Evolutionary conservation across 176 grass and related monocot genomes (phyloP), one percentile per base, ranked within the genome.

Genomic region (Zea luxurians): DNA sequence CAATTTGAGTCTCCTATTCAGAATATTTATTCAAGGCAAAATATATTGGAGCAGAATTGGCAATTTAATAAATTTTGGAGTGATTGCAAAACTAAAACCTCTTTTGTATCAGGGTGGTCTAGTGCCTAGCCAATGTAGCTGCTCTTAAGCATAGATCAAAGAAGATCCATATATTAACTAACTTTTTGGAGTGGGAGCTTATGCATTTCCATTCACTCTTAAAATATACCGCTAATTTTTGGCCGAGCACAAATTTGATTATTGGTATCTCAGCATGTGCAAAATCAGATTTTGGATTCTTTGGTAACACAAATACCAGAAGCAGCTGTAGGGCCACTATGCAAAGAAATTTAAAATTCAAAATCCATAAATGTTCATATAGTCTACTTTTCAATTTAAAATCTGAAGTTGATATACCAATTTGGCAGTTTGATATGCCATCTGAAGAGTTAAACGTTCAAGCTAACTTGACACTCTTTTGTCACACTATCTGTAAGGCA

Each of bases 31-130:
- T 52, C 10, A 11, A 0, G 13, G 5, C 16, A 55, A 38, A 73
- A 5, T 17, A 4, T 34, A 45, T 58, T 68, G 44, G 11, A 27
- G 18, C 11, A 21, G 16, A 70, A 70, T 70, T 74, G 12, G 0
- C 69, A 62, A 35, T n/a, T 78, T 21, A 58, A 55, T 60, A 75
- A 76, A 15, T 68, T 20, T 70, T 34, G 58, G 34, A 61, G 70
- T 13, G 41, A 46, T 6, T 82, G 58, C 47, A 41, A 62, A 73
- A 37, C 37, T 40, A n/a, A 64, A 75, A 15, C 52, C 21, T 47
- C 0, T 73, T 79, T 69, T 67, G 8, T 72, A 49, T 57, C 37
- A 18, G 71, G 13, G 35, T 74, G 10, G 8, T 85, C 4, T 65
- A 8, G 6, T 80, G 35, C 8, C 41, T 38, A 78, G 9, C 45